These are phyloP conservation scores for Chalciporus pseudorubinellus DNA, from an alignment of 768 basidiomycete genomes.

Conservation along the genomic window DNA sequence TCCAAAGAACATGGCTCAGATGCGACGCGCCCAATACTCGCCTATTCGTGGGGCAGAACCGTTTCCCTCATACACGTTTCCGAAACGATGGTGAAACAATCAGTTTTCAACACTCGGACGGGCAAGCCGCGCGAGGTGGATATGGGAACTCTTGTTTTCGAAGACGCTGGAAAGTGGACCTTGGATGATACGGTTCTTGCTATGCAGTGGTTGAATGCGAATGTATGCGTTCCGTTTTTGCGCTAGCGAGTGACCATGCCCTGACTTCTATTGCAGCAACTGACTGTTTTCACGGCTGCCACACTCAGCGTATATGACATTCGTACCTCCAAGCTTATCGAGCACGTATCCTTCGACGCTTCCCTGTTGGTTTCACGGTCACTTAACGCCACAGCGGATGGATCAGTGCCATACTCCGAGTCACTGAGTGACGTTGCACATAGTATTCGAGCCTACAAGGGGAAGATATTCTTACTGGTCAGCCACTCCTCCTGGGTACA, in stretches of 20 bases:
- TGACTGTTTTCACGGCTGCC: conserved; percentile 55
- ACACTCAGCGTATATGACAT: conserved; percentile 72
- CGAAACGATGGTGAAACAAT: conserved; percentile 54
- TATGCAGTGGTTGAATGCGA: conserved; percentile 83
- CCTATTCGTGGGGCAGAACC: conserved; percentile 79
- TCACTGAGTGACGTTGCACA: conserved; percentile 56
- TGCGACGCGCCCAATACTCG: conserved; percentile 61
- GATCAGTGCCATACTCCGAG: conserved; percentile 47
- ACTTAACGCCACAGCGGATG: conserved; percentile 44
- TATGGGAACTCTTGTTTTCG: conserved; percentile 62
- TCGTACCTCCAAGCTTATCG: conserved; percentile 53
- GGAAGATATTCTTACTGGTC: conserved; percentile 88
- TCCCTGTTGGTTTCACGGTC: conserved; percentile 55
- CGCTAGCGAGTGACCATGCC: background rate
- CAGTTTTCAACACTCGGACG: conserved; percentile 49
- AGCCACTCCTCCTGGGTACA: conserved; percentile 25
- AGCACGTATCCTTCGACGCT: conserved; percentile 57
- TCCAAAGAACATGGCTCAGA: conserved; percentile 14
- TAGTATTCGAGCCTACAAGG: conserved; percentile 80
- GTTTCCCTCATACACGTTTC: conserved; percentile 65
- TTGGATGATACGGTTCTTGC: conserved; percentile 64
- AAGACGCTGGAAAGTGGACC: conserved; percentile 57
- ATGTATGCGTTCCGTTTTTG: conserved; percentile 59
- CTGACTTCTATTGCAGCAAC: conserved; percentile 50
- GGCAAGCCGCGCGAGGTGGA: conserved; percentile 60